A percentile compares a stretch with the other conserved stretches of the same genome.
Conservation (phyloP, 2,329 filamentous ascomycete species). For the Monilinia fructigena region DNA sequence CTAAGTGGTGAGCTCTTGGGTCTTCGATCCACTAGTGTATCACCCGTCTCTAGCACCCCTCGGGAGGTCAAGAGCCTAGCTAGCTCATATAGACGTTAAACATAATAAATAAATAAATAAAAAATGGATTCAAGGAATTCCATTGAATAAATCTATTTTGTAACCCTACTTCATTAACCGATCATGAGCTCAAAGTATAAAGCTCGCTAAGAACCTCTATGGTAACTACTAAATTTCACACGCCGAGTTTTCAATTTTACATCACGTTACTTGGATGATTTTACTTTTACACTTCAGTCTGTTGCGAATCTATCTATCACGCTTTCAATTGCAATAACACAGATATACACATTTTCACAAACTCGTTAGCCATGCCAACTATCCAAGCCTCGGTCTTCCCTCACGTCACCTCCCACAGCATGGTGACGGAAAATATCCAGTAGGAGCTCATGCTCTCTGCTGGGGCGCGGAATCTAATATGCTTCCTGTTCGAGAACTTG, state of each 20-base stretch:
- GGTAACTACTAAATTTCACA: too few relatives aligned
- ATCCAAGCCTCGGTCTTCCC: conserved; percentile 13
- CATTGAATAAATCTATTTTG: too few relatives aligned
- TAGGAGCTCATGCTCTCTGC: not conserved
- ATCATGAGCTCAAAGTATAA: not conserved
- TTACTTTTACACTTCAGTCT: not conserved
- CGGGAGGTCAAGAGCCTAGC: too few relatives aligned
- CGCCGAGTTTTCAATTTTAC: not conserved
- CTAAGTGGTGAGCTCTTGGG: too few relatives aligned
- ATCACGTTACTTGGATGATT: too few relatives aligned
- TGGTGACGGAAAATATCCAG: not conserved
- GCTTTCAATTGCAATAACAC: not conserved
- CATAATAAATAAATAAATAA: too few relatives aligned
- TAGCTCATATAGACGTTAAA: too few relatives aligned
- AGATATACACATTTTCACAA: not conserved
- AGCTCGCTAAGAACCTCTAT: not conserved
- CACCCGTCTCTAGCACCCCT: too few relatives aligned
- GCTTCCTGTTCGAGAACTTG: conserved; percentile 31
- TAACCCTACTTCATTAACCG: not conserved
- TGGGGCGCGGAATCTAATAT: not conserved
- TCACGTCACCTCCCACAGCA: not conserved
- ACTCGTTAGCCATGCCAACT: not conserved
- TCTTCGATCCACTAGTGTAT: too few relatives aligned
- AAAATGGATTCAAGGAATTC: too few relatives aligned
- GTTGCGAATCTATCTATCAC: not conserved